Percentiles rank a stretch among this genome's conserved stretches.
Evolutionary conservation across 208 protist species (phyloP).

Genomic region (Acanthamoeba sp.): DNA sequence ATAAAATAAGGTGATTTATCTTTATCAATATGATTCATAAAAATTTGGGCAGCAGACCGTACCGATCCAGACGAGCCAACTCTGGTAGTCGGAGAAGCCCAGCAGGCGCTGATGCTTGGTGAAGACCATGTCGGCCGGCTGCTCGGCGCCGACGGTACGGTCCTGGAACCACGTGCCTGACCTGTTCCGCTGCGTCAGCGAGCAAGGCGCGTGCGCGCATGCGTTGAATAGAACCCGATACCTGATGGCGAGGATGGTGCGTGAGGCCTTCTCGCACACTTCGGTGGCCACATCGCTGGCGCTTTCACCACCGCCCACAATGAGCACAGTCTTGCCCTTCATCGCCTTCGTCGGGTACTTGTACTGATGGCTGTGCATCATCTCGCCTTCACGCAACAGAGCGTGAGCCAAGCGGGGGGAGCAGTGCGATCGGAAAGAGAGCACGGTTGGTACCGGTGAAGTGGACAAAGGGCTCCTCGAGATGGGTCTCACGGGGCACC

Average conservation of each 20-base stretch:
- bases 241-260: conserved; percentile 62
- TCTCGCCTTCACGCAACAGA: background rate
- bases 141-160: conserved; percentile 37
- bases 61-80: conserved; percentile 71
- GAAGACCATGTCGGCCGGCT: conserved; percentile 69
- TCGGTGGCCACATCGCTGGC: conserved; percentile 65
- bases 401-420: too few species aligned
- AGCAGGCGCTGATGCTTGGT: conserved; percentile 71
- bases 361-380: conserved; percentile 65
- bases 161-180: conserved; percentile 73
- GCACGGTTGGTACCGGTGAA: background rate
- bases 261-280: conserved; percentile 50
- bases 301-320: conserved; percentile 69
- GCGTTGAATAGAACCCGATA: background rate
- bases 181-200: background rate
- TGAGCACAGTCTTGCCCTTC: conserved; percentile 64
- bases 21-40: background rate
- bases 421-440: background rate
- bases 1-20: too few species aligned
- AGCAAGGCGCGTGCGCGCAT: background rate
- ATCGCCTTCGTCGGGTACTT: conserved; percentile 64
- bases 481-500: conserved; percentile 8
- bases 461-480: conserved; percentile 37
- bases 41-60: background rate
- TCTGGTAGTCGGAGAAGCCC: conserved; percentile 64